Conservation (phyloP, 1,284 basidiomycete genomes). For the Boletellus deceptivus region DNA sequence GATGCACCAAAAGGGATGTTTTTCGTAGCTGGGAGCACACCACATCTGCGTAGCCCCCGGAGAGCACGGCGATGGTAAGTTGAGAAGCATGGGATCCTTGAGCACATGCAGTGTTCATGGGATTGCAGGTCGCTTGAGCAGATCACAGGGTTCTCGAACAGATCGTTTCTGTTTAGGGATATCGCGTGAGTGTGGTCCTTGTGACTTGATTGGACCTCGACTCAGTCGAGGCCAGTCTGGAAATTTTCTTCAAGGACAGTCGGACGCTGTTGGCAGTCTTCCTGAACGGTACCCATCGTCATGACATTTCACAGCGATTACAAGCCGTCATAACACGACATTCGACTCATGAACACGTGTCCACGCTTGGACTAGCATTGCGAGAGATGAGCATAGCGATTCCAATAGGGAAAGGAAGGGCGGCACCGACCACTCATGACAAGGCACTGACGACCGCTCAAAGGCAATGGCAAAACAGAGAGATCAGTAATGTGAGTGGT, state of each 20-base stretch:
- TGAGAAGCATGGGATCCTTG: constrained; percentile 34
- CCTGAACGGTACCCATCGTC: constrained; percentile 63
- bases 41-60: constrained; percentile 76
- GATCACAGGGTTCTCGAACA: constrained; percentile 75
- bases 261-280: constrained; percentile 81
- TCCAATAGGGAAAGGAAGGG: constrained; percentile 38
- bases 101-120: constrained; percentile 26
- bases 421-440: constrained; percentile 38
- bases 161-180: constrained; percentile 86
- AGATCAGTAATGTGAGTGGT: constrained; percentile 79
- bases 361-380: constrained; percentile 24
- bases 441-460: constrained; percentile 72
- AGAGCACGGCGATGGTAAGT: constrained; percentile 76
- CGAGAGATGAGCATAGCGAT: constrained; percentile 32
- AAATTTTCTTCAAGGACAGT: constrained; percentile 88
- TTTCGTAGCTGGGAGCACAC: constrained; percentile 81
- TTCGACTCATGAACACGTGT: constrained; percentile 26
- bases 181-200: constrained; percentile 63
- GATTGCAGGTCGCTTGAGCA: constrained; percentile 73
- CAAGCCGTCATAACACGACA: constrained; percentile 42
- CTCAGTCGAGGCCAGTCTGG: constrained; percentile 50
- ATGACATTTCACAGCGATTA: constrained; percentile 65
- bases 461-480: constrained; percentile 79
- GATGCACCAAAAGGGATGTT: constrained; percentile 84
- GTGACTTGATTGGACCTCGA: neutral